phyloP scores from a whole-genome alignment of 2,329 filamentous ascomycete genomes.

The Monilinia laxa region DNA sequence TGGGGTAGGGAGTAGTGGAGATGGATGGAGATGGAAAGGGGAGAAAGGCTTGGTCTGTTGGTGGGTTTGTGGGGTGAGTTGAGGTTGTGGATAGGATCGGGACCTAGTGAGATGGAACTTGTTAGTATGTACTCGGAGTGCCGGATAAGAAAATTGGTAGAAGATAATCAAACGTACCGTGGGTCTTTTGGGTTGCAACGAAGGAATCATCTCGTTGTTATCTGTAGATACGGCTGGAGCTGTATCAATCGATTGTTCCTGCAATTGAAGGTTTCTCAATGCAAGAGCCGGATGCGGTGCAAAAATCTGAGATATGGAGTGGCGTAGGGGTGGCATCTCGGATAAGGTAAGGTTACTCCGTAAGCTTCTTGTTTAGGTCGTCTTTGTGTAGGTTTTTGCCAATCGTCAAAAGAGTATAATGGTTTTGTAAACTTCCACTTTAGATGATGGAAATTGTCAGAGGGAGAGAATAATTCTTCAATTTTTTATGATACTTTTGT shows the following conservation, averaged over 20 bases:
- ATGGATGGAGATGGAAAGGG: conserved; percentile 14
- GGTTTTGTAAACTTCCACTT: background rate
- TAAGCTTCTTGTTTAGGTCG: background rate
- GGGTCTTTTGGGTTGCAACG: conserved; percentile 28
- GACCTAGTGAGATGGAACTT: background rate
- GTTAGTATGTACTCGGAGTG: background rate
- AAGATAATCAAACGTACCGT: conserved; percentile 22
- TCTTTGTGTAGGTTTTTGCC: background rate
- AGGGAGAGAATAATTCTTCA: background rate
- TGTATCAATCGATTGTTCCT: background rate
- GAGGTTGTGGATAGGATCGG: background rate
- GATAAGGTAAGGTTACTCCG: background rate
- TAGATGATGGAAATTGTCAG: background rate
- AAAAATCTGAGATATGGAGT: conserved; percentile 31
- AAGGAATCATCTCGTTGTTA: conserved; percentile 6
- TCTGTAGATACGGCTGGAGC: background rate
- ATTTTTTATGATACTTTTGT: background rate
- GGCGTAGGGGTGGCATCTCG: conserved; percentile 21
- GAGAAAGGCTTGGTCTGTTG: conserved; percentile 17
- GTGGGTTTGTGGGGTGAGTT: conserved; percentile 20
- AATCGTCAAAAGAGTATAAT: background rate
- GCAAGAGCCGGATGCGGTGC: conserved; percentile 27
- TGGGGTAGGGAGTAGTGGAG: background rate
- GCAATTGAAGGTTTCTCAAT: background rate
- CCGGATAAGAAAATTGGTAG: background rate